These are phyloP conservation scores for Pythium rishiriense DNA, from an alignment of 352 stramenopile species.

Conservation along the genomic window DNA sequence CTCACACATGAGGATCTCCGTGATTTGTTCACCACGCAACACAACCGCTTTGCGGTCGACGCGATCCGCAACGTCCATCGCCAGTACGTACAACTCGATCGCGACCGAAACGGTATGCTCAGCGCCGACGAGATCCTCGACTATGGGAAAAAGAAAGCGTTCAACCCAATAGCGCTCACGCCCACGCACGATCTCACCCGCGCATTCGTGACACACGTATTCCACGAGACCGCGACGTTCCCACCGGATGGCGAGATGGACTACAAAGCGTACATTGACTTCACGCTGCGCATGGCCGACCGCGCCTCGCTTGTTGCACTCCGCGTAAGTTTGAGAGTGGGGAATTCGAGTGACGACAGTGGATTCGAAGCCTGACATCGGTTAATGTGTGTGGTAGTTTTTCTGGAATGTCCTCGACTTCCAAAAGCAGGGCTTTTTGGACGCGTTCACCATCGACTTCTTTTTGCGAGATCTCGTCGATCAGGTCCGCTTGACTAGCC, in stretches of 20 bases:
- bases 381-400: constrained; percentile 37
- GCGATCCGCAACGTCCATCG: constrained; percentile 45
- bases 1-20: constrained; percentile 36
- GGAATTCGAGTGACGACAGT: not conserved
- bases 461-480: constrained; percentile 57
- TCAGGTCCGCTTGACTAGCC: constrained; percentile 41
- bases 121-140: constrained; percentile 45
- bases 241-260: constrained; percentile 52
- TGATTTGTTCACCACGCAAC: constrained; percentile 28
- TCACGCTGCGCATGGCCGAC: constrained; percentile 56
- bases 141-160: constrained; percentile 70
- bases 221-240: constrained; percentile 50
- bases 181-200: constrained; percentile 61
- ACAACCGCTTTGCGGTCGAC: constrained; percentile 38
- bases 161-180: constrained; percentile 44
- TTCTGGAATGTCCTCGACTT: constrained; percentile 71
- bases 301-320: constrained; percentile 35
- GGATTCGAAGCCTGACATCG: not conserved
- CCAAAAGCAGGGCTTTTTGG: constrained; percentile 64
- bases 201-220: constrained; percentile 56
- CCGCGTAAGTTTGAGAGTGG: constrained; percentile 31
- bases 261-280: constrained; percentile 63
- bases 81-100: constrained; percentile 68
- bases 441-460: constrained; percentile 59
- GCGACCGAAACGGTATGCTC: constrained; percentile 59